Conservation (phyloP, 176 grass and related monocot species). For the Paspalum vaginatum region DNA sequence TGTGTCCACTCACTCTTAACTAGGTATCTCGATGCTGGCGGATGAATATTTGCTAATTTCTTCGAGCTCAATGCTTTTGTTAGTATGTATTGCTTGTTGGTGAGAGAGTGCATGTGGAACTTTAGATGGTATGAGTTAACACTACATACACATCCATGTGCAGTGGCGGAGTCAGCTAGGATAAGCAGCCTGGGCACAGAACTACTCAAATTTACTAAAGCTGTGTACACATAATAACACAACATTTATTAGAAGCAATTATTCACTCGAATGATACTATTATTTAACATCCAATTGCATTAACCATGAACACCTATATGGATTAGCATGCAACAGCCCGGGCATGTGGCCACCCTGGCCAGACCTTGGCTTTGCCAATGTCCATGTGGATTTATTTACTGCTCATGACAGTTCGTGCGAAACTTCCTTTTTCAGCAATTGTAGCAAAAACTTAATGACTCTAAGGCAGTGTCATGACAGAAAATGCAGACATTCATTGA, state of each 20-base stretch:
- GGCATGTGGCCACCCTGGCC: too few species aligned
- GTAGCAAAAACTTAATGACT: neutral
- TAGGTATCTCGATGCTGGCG: neutral
- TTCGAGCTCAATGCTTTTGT: neutral
- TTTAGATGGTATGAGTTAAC: neutral
- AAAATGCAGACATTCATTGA: neutral
- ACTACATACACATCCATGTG: neutral
- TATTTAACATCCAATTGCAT: too few species aligned
- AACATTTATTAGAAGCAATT: too few species aligned
- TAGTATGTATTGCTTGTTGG: neutral
- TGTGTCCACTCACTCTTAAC: neutral
- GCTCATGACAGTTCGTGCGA: neutral
- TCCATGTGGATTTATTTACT: neutral
- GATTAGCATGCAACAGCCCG: too few species aligned
- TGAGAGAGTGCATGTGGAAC: neutral
- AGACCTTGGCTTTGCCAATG: too few species aligned
- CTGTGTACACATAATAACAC: too few species aligned
- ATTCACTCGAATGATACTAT: too few species aligned
- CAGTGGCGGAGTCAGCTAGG: too few species aligned
- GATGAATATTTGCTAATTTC: constrained; percentile 17
- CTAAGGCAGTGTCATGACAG: neutral
- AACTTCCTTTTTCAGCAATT: neutral
- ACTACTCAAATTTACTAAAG: too few species aligned
- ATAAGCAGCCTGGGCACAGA: too few species aligned
- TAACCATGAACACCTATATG: too few species aligned